Evolutionary conservation across 805 yeast species (phyloP).

Genomic region (Kurtzmaniella fragi): DNA sequence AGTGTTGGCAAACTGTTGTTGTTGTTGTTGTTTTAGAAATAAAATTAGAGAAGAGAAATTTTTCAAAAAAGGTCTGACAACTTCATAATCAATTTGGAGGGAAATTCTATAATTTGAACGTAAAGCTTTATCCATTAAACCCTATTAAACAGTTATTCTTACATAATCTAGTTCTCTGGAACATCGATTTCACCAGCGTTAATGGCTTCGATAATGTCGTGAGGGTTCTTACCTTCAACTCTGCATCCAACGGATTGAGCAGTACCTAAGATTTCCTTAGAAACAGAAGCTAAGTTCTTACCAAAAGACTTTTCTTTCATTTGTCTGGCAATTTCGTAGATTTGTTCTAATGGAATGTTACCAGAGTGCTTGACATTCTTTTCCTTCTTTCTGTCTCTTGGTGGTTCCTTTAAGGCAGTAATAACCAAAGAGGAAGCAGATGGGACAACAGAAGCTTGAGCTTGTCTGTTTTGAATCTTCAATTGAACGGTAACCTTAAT

Average conservation of each 20-base stretch:
- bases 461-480: constrained; percentile 99
- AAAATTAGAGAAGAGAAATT: not conserved
- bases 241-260: constrained; percentile 99
- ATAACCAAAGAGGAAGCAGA: constrained; percentile 98
- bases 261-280: constrained; percentile 99
- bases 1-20: constrained; percentile 47
- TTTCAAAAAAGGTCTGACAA: constrained; percentile 6
- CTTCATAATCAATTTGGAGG: constrained; percentile 6
- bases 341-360: constrained; percentile 95
- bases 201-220: constrained; percentile 97
- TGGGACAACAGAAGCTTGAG: constrained; percentile 97
- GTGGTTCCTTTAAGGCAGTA: constrained; percentile 99
- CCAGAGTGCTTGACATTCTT: constrained; percentile 99
- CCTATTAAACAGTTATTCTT: constrained; percentile 32
- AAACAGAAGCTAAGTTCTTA: constrained; percentile 92
- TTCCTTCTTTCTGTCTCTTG: constrained; percentile 99
- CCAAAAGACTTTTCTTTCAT: constrained; percentile 98
- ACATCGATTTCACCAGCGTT: constrained; percentile 97
- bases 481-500: constrained; percentile 98
- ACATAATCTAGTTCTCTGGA: constrained; percentile 65
- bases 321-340: constrained; percentile 94
- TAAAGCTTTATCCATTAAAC: constrained; percentile 19
- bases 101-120: constrained; percentile 13
- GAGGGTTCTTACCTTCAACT: constrained; percentile 99
- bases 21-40: constrained; percentile 5